Evolutionary conservation across 1,284 basidiomycete species (phyloP), one percentile per base, ranked within the genome.

Genomic region (Ustilago shanxiensis): DNA sequence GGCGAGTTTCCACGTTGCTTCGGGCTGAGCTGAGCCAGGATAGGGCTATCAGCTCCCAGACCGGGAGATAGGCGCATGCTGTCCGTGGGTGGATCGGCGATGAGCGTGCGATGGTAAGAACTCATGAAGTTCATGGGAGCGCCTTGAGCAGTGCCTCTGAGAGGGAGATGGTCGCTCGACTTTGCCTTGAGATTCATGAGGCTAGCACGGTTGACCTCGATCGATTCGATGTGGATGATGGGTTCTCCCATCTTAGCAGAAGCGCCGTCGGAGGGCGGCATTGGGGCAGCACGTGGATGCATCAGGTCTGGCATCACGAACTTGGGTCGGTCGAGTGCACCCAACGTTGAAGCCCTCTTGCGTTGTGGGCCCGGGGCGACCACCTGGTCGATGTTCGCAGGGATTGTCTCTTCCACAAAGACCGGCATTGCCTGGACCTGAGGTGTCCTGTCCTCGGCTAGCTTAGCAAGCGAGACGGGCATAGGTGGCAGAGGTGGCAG

Each of bases 221-320:
- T 33, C 20, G 67, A 50, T 50, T 74, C 66, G 51, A 66, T 50
- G 24, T 70, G 41, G 51, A 67, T 62, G 45, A 24, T 62, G 1
- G 55, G 63, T 39, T 56, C 60, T 22, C 24, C 39, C 10, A 45
- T 47, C 18, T 58, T 63, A 8, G 47, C 49, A 6, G 64, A 26
- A n/a, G 28, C 29, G 28, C 54, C 54, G 7, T 37, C 39, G 11
- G 60, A 60, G 14, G 72, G 72, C 3, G 73, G 68, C 60, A 66
- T 2, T n/a, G 73, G 73, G 20, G 73, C 68, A 26, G 73, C 60
- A 2, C 73, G 67, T 8, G 73, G 73, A 49, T 76, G 67, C 73
- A 71, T 67, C 33, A 71, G 55, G 26, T 63, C 64, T 33, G 61
- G 61, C 50, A 67, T 60, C 22, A 28, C 16, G 20, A 75, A 44